Percentiles rank a stretch among this genome's conserved stretches.
phyloP scores from a whole-genome alignment of 1,284 basidiomycete species.

The Naganishia sp. region DNA sequence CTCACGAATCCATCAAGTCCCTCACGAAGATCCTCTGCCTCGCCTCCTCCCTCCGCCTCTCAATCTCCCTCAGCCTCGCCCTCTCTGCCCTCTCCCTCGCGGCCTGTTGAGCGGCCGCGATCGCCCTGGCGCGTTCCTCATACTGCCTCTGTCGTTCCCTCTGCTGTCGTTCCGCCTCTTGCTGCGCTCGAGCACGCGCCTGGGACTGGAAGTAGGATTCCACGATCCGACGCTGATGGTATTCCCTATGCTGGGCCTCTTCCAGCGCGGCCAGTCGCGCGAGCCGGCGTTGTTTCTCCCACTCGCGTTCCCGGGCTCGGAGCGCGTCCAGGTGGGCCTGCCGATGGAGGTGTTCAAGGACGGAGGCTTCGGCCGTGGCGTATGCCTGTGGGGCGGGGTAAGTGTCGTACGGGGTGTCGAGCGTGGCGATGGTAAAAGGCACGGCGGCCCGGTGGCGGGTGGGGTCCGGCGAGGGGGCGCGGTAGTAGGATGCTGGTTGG shows the following conservation, averaged over 20 bases:
- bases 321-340: conserved; percentile 9
- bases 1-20: conserved; percentile 21
- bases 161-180: conserved; percentile 12
- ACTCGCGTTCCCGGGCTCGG: conserved; percentile 10
- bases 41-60: conserved; percentile 10
- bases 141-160: conserved; percentile 20
- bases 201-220: conserved; percentile 4
- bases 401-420: neutral
- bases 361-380: conserved; percentile 11
- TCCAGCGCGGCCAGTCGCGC: conserved; percentile 12
- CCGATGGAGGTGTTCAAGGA: conserved; percentile 3
- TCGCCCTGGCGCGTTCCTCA: conserved; percentile 8
- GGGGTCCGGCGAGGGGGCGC: conserved; percentile 12
- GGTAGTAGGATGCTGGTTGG: conserved; percentile 14
- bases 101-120: conserved; percentile 2
- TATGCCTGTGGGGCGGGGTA: neutral
- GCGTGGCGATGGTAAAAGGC: conserved; percentile 8
- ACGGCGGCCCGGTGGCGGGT: neutral
- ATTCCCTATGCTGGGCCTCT: conserved; percentile 5
- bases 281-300: conserved; percentile 11
- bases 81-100: conserved; percentile 15
- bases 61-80: conserved; percentile 10
- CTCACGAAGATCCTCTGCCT: conserved; percentile 22
- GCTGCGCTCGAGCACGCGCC: conserved; percentile 10
- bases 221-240: conserved; percentile 5